Percentiles rank a stretch among this genome's conserved stretches.
These are phyloP conservation scores for Pichia scutulata DNA, from an alignment of 805 yeast species.

Conservation along the genomic window DNA sequence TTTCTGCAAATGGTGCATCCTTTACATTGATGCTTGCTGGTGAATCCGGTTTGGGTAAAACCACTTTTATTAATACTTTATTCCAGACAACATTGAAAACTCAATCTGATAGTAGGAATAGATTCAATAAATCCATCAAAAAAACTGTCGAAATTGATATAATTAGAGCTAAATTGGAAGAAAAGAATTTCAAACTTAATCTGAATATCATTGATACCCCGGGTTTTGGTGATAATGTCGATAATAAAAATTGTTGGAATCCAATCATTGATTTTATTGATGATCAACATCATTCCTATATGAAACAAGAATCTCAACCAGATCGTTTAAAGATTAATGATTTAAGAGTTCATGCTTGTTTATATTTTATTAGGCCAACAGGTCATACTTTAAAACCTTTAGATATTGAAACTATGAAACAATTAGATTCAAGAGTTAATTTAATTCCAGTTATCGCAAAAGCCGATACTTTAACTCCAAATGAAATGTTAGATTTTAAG, in stretches of 20 bases:
- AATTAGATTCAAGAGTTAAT: slow-evolving; percentile 71
- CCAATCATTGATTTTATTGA: slow-evolving; percentile 84
- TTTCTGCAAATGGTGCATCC: slow-evolving; percentile 66
- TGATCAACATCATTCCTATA: slow-evolving; percentile 79
- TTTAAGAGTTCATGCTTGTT: slow-evolving; percentile 82
- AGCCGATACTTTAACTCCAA: slow-evolving; percentile 73
- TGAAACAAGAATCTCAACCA: slow-evolving; percentile 95
- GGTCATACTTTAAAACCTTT: slow-evolving; percentile 83
- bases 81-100: slow-evolving; percentile 68
- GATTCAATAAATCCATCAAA: slow-evolving; percentile 53
- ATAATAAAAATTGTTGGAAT: slow-evolving; percentile 80
- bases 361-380: slow-evolving; percentile 86
- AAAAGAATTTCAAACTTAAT: slow-evolving; percentile 69
- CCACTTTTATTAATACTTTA: slow-evolving; percentile 82
- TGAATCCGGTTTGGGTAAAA: slow-evolving; percentile 86
- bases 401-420: slow-evolving; percentile 84
- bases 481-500: slow-evolving; percentile 63
- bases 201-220: slow-evolving; percentile 87
- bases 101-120: slow-evolving; percentile 44
- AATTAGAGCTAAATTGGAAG: slow-evolving; percentile 73
- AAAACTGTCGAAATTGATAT: slow-evolving; percentile 75
- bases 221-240: slow-evolving; percentile 87
- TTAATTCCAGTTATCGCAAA: slow-evolving; percentile 86
- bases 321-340: slow-evolving; percentile 58
- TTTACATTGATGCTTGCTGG: slow-evolving; percentile 84